A percentile compares a stretch with the other conserved stretches of the same genome.
phyloP scores from a whole-genome alignment of 2,329 filamentous ascomycete species.

The Aspergillus novofumigatus region DNA sequence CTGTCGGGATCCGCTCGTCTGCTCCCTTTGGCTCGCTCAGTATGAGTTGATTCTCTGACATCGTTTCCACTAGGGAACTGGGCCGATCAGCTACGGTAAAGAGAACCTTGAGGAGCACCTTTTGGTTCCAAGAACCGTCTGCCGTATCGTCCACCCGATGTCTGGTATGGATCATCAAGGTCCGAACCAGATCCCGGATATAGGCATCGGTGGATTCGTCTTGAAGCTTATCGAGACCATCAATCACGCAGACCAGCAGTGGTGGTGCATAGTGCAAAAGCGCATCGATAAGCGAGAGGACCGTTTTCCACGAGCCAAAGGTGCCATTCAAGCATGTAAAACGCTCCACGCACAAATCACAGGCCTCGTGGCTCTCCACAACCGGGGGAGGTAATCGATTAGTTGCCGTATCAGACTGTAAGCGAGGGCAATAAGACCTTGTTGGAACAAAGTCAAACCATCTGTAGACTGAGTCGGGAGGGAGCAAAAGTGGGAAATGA shows the following conservation, averaged over 20 bases:
- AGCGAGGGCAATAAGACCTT: conserved; percentile 33
- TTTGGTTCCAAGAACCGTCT: conserved; percentile 17
- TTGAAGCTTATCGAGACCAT: conserved; percentile 32
- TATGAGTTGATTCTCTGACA: conserved; percentile 30
- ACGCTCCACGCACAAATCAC: conserved; percentile 33
- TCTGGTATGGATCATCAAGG: conserved; percentile 31
- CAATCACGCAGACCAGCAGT: conserved; percentile 34
- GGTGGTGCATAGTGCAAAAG: conserved; percentile 34
- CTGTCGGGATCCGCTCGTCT: conserved; percentile 17
- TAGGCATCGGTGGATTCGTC: conserved; percentile 29
- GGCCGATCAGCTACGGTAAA: conserved; percentile 33
- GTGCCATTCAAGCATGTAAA: conserved; percentile 33
- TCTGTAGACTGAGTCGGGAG: conserved; percentile 18
- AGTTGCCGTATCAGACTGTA: conserved; percentile 39
- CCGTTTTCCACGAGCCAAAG: conserved; percentile 32
- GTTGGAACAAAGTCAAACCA: conserved; percentile 23
- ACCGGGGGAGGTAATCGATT: conserved; percentile 35
- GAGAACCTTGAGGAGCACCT: conserved; percentile 32
- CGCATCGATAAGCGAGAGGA: conserved; percentile 33
- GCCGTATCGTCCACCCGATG: conserved; percentile 15
- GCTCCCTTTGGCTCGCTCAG: conserved; percentile 23
- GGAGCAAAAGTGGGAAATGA: conserved; percentile 36
- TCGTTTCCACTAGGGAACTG: conserved; percentile 27
- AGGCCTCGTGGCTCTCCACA: conserved; percentile 30
- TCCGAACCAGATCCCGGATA: conserved; percentile 31